Evolutionary conservation across 2,329 filamentous ascomycete species (phyloP).

Genomic region (Hymenoscyphus albidus): DNA sequence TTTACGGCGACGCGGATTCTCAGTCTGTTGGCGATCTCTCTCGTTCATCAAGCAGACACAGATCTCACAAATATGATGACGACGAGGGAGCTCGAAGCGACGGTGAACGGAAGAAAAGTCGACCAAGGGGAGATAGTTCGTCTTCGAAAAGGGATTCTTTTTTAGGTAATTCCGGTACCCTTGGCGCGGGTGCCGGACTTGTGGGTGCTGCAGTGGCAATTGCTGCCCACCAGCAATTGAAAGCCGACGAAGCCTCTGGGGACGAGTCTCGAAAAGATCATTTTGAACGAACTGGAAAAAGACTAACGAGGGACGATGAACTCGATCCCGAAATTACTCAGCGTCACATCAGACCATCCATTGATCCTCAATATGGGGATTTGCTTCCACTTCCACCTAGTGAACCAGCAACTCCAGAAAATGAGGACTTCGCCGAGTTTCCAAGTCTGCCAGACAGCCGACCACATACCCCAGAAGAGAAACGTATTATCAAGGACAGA

Average conservation of each 20-base stretch:
- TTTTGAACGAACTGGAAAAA: slow-evolving; percentile 11
- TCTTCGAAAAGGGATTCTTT: slow-evolving; percentile 51
- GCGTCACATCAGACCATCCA: slow-evolving; percentile 58
- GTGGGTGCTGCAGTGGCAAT: slow-evolving; percentile 44
- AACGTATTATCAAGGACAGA: slow-evolving; percentile 27
- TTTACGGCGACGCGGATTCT: slow-evolving; percentile 27
- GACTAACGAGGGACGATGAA: slow-evolving; percentile 34
- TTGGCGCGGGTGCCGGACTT: slow-evolving; percentile 66
- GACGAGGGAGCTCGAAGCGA: slow-evolving; percentile 24
- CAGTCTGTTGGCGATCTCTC: slow-evolving; percentile 27
- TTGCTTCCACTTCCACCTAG: slow-evolving; percentile 61
- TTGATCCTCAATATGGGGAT: slow-evolving; percentile 64
- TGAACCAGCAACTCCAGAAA: slow-evolving; percentile 47
- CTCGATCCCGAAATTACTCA: slow-evolving; percentile 56
- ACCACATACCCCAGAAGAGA: slow-evolving; percentile 41
- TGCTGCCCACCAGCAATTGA: slow-evolving; percentile 35
- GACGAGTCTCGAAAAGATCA: slow-evolving; percentile 16
- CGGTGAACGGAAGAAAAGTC: slow-evolving; percentile 30
- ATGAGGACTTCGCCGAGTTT: slow-evolving; percentile 38
- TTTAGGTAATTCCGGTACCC: slow-evolving; percentile 69
- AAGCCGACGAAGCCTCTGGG: slow-evolving; percentile 32
- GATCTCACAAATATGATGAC: slow-evolving; percentile 22
- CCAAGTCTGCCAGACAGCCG: slow-evolving; percentile 58
- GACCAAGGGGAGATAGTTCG: slow-evolving; percentile 27
- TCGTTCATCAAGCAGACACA: slow-evolving; percentile 27